These are phyloP conservation scores for Hypholoma sublateritium DNA, from an alignment of 768 basidiomycete genomes.

Conservation along the genomic window DNA sequence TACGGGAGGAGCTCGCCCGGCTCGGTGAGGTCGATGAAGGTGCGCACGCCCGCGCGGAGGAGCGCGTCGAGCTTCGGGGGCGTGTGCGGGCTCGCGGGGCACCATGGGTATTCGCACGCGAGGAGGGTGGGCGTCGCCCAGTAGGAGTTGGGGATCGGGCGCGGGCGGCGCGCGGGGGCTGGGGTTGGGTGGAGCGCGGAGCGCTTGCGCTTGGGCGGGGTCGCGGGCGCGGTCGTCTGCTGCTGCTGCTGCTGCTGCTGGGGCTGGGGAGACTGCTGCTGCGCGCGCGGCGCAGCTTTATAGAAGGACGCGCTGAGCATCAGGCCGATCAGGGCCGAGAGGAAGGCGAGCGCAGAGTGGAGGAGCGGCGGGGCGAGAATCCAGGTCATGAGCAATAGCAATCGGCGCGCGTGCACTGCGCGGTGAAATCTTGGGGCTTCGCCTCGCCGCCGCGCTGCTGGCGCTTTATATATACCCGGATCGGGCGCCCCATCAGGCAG, in stretches of 20 bases:
- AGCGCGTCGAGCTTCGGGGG: slow-evolving; percentile 73
- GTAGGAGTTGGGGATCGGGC: slow-evolving; percentile 83
- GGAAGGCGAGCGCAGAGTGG: too few species aligned
- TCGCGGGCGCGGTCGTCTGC: not conserved
- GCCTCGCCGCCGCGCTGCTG: too few species aligned
- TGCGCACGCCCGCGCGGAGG: slow-evolving; percentile 69
- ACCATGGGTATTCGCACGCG: slow-evolving; percentile 82
- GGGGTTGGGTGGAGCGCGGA: not conserved
- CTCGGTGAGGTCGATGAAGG: slow-evolving; percentile 86
- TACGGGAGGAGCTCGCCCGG: slow-evolving; percentile 74
- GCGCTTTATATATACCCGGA: too few species aligned
- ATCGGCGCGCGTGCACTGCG: too few species aligned
- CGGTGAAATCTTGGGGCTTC: too few species aligned
- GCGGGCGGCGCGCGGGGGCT: not conserved
- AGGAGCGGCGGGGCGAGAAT: too few species aligned
- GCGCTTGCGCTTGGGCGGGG: not conserved
- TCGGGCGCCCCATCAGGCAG: too few species aligned
- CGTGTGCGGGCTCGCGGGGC: slow-evolving; percentile 44
- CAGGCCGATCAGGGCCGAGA: slow-evolving; percentile 6
- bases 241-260: not conserved
- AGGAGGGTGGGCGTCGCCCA: slow-evolving; percentile 75
- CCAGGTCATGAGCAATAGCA: too few species aligned
- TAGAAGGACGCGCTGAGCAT: slow-evolving; percentile 20
- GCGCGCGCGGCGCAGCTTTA: too few species aligned
- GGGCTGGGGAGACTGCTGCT: not conserved